A percentile compares a stretch with the other conserved stretches of the same genome.
These are phyloP conservation scores for Scolecobasidium constrictum DNA, from an alignment of 2,329 filamentous ascomycete species.

Conservation along the genomic window DNA sequence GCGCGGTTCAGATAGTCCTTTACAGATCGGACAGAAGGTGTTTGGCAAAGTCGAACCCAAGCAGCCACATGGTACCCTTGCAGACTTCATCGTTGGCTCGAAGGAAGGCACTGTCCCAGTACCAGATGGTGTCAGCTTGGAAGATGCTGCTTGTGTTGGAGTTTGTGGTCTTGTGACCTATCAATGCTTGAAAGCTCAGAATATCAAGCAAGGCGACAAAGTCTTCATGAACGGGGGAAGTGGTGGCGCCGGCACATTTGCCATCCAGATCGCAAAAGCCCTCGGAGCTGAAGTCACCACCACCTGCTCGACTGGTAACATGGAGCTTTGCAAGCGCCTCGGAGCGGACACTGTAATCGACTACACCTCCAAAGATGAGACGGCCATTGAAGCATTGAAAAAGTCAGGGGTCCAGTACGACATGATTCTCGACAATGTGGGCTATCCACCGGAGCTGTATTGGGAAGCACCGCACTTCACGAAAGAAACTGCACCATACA, in stretches of 20 bases:
- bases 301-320: constrained; percentile 48
- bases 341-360: constrained; percentile 56
- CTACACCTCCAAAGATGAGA: constrained; percentile 39
- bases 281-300: constrained; percentile 48
- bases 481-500: constrained; percentile 37
- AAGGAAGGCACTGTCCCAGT: constrained; percentile 15
- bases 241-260: constrained; percentile 50
- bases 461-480: constrained; percentile 42
- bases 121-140: constrained; percentile 18
- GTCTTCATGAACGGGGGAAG: constrained; percentile 10
- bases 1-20: constrained; percentile 15
- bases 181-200: constrained; percentile 21
- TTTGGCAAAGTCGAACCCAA: constrained; percentile 25
- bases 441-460: constrained; percentile 40
- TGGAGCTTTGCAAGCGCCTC: constrained; percentile 43
- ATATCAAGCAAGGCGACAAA: constrained; percentile 4
- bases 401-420: constrained; percentile 38
- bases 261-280: constrained; percentile 52
- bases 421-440: constrained; percentile 49
- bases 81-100: constrained; percentile 24
- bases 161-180: constrained; percentile 29
- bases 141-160: constrained; percentile 26
- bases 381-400: constrained; percentile 38
- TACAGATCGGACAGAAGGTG: constrained; percentile 28
- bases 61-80: constrained; percentile 23